Evolutionary conservation across 805 yeast genomes (phyloP).

Genomic region (Ogataea zsoltii): DNA sequence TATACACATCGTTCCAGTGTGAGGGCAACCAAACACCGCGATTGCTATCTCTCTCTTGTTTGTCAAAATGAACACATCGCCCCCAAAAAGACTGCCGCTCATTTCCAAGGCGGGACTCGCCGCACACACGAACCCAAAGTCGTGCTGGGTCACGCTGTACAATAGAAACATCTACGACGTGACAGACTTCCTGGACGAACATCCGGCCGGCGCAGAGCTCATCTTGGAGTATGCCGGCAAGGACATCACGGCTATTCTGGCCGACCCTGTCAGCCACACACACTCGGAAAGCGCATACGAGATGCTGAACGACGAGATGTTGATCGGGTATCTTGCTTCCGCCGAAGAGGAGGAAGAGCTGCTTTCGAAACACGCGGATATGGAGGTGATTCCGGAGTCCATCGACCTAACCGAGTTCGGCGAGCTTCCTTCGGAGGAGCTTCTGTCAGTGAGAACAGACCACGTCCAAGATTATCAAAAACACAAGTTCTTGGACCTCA

Average conservation of each 20-base stretch:
- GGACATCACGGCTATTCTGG: constrained; percentile 71
- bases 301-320: constrained; percentile 79
- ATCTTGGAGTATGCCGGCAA: constrained; percentile 59
- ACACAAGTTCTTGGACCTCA: constrained; percentile 85
- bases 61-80: constrained; percentile 1
- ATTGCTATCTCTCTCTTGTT: no score
- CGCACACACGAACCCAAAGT: constrained; percentile 50
- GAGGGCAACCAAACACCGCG: no score
- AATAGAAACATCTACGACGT: constrained; percentile 84
- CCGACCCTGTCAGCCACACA: constrained; percentile 66
- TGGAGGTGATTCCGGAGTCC: constrained; percentile 40
- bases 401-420: constrained; percentile 58
- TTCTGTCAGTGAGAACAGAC: constrained; percentile 78
- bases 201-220: constrained; percentile 68
- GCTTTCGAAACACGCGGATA: constrained; percentile 53
- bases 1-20: no score
- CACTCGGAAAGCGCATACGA: constrained; percentile 90
- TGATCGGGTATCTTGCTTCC: constrained; percentile 84
- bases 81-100: constrained; percentile 50
- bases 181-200: constrained; percentile 68
- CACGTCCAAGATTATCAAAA: constrained; percentile 64
- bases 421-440: constrained; percentile 70
- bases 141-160: constrained; percentile 82
- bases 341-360: constrained; percentile 73
- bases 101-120: constrained; percentile 54